A percentile compares a stretch with the other conserved stretches of the same genome.
Evolutionary conservation across 345 rosid species (phyloP).

Genomic region (Citrus trifoliata): DNA sequence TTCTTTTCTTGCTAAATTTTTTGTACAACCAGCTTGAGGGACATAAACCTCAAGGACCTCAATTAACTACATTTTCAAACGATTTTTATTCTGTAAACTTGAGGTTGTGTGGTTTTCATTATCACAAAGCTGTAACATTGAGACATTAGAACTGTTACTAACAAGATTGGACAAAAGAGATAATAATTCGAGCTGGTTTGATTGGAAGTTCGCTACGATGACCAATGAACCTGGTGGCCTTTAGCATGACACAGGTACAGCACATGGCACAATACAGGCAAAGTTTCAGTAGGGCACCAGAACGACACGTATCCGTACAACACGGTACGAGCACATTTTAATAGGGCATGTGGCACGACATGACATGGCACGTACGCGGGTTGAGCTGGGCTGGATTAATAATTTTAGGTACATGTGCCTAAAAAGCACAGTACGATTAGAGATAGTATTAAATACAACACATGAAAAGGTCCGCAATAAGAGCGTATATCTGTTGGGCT

Average conservation of each 20-base stretch:
- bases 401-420: too few species aligned
- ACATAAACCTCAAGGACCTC: background rate
- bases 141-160: background rate
- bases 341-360: too few species aligned
- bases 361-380: too few species aligned
- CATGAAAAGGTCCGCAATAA: too few species aligned
- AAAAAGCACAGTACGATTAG: too few species aligned
- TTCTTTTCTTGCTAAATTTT: background rate
- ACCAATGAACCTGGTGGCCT: background rate
- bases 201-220: background rate
- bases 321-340: too few species aligned
- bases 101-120: background rate
- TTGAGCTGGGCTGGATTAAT: too few species aligned
- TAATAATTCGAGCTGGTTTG: background rate
- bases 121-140: background rate
- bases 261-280: too few species aligned
- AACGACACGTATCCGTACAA: fast-evolving
- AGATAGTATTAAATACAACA: too few species aligned
- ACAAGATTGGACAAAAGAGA: background rate
- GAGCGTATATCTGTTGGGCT: fast-evolving
- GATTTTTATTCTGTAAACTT: background rate
- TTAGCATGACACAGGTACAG: fast-evolving
- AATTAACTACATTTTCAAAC: background rate
- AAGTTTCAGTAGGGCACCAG: too few species aligned
- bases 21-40: background rate